A percentile compares a stretch with the other conserved stretches of the same genome.
phyloP scores from a whole-genome alignment of 2,329 filamentous ascomycete species.

The Venturia oleaginea region DNA sequence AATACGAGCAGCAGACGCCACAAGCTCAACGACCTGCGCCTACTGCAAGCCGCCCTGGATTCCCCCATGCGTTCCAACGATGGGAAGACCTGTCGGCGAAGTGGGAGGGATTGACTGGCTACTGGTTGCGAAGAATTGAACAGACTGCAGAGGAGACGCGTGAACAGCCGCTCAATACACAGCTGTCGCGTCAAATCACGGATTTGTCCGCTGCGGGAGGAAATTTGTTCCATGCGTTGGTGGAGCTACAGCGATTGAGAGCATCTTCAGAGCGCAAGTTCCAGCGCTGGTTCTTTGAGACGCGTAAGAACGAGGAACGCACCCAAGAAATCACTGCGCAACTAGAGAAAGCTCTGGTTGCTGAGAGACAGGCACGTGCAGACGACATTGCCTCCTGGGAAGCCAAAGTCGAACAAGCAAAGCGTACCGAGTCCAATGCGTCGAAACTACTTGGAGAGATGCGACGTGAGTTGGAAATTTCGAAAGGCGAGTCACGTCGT shows the following conservation, averaged over 20 bases:
- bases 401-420: conserved; percentile 7
- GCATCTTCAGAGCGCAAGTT: conserved; percentile 97
- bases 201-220: conserved; percentile 95
- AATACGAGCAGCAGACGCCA: conserved; percentile 14
- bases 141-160: conserved; percentile 81
- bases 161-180: conserved; percentile 72
- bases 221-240: conserved; percentile 94
- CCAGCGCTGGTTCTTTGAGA: conserved; percentile 97
- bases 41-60: conserved; percentile 34
- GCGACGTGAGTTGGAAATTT: conserved; percentile 86
- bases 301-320: conserved; percentile 76
- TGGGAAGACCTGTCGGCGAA: conserved; percentile 97
- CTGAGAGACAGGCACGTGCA: conserved; percentile 61
- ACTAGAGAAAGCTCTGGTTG: conserved; percentile 64
- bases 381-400: conserved; percentile 22
- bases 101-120: conserved; percentile 94
- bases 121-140: conserved; percentile 91
- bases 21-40: conserved; percentile 21
- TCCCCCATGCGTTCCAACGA: conserved; percentile 93
- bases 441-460: conserved; percentile 60
- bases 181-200: conserved; percentile 87
- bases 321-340: conserved; percentile 73
- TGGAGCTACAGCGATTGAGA: conserved; percentile 85
- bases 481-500: conserved; percentile 87
- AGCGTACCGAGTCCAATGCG: not conserved